Base-by-base conservation (phyloP, 768 basidiomycete species). In the Tylopilus subfusipes region DNA sequence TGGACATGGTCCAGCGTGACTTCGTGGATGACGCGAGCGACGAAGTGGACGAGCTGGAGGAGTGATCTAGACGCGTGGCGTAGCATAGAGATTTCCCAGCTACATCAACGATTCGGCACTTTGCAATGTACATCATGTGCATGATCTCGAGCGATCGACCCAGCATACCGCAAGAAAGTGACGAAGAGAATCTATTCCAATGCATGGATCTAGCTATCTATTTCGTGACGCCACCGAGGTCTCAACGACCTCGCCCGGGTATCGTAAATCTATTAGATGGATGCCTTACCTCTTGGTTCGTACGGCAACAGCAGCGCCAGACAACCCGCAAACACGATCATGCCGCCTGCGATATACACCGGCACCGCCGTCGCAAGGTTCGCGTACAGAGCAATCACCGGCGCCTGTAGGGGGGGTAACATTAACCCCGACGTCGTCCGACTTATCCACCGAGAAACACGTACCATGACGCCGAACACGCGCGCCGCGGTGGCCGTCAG, bases 281-380 rank as follows among this genome's bases (percentile, higher is more conserved):
- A 84, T 29, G 82, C 83, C 62, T 81, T 85, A n/a, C 88, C 89
- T 61, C 83, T 72, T 0, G 88, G 83, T 67, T 91, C 88, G 57
- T 83, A 90, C 0, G 88, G 90, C 19, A 92, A 69, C 1, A 86
- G 62, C 30, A 89, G 64, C 2, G 85, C 79, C 46, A 90, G 59
- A 9, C 73, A 65, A 2, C 86, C 88, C 7, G 84, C 79, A 50
- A 76, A 71, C 22, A 90, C 73, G 55, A 88, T 76, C 52, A 91
- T 60, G 5, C 77, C 82, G 1, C 84, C 88, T 10, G 85, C 77
- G 40, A 88, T 81, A 63, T 86, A 90, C 27, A 90, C 85, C 0
- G 89, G 89, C 0, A 82, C 83, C 1, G 83, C 76, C 0, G 85
- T 86, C 29, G 72, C 66, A 22, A 89, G 66, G 63, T 88, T 77